phyloP scores from a whole-genome alignment of 2,329 filamentous ascomycete genomes.

The Zasmidium angulare region DNA sequence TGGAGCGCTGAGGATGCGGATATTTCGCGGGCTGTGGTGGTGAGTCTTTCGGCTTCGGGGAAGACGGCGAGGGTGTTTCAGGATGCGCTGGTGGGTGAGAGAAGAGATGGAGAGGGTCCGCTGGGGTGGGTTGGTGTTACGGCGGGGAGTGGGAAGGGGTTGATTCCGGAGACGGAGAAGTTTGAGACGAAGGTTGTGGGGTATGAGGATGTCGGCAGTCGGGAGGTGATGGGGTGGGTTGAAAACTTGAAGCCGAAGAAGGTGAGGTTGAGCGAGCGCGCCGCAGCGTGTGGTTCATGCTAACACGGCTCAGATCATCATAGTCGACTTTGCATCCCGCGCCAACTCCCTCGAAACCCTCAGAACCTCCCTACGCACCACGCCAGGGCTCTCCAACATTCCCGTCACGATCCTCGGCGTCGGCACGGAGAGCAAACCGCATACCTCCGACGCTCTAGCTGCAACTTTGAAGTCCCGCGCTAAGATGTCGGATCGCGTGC shows the following conservation, averaged over 20 bases:
- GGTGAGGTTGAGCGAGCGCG: too few relatives aligned
- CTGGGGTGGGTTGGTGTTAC: conserved; percentile 19
- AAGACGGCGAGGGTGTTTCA: conserved; percentile 20
- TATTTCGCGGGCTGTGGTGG: conserved; percentile 7
- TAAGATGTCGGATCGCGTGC: conserved; percentile 10
- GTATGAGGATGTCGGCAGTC: conserved; percentile 4
- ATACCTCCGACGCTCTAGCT: conserved; percentile 3
- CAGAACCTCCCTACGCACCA: neutral
- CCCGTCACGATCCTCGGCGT: conserved; percentile 13
- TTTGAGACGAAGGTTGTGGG: conserved; percentile 4
- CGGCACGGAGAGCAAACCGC: conserved; percentile 11
- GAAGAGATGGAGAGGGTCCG: conserved; percentile 1
- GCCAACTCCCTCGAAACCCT: conserved; percentile 8
- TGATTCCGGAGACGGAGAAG: neutral
- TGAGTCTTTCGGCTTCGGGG: conserved; percentile 18
- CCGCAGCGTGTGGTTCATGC: too few relatives aligned
- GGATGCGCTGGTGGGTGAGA: conserved; percentile 12
- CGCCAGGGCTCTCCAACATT: neutral
- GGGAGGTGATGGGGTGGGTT: conserved; percentile 3
- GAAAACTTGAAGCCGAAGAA: neutral
- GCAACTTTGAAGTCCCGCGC: neutral
- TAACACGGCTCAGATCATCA: conserved; percentile 5
- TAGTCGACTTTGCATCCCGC: conserved; percentile 21
- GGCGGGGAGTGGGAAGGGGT: neutral
- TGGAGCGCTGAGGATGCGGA: conserved; percentile 16